These are phyloP conservation scores for Colletotrichum cordylinicola DNA, from an alignment of 2,329 filamentous ascomycete genomes.

Conservation along the genomic window DNA sequence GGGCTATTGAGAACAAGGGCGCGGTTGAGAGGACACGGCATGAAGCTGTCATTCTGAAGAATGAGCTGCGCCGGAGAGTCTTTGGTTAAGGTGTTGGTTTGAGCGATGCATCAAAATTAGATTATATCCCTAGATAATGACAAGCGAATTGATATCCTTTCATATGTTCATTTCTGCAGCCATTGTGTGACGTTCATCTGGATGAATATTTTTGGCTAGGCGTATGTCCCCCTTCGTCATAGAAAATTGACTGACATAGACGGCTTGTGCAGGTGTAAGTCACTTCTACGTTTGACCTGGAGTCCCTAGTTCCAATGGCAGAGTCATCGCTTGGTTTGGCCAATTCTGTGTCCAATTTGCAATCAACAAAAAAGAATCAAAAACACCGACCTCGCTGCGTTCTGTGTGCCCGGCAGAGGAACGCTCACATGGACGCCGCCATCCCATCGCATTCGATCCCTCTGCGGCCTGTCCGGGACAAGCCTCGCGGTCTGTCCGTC, in stretches of 20 bases:
- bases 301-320: neutral
- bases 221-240: neutral
- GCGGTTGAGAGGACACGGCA: constrained; percentile 25
- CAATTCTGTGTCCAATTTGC: neutral
- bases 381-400: neutral
- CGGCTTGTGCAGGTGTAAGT: neutral
- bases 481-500: neutral
- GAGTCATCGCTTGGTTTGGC: neutral
- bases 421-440: neutral
- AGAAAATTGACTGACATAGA: neutral
- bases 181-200: neutral
- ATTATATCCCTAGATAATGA: constrained; percentile 5
- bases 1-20: constrained; percentile 26
- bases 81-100: constrained; percentile 18
- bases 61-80: constrained; percentile 31
- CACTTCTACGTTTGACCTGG: neutral
- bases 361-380: neutral
- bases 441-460: constrained; percentile 18
- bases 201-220: neutral
- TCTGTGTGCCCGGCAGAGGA: neutral
- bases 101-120: neutral
- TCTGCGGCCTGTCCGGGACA: neutral
- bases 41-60: constrained; percentile 32
- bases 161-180: constrained; percentile 35
- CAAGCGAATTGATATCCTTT: neutral